Base-by-base conservation (phyloP, 495 filamentous ascomycete species). In the Articulospora tetracladia region DNA sequence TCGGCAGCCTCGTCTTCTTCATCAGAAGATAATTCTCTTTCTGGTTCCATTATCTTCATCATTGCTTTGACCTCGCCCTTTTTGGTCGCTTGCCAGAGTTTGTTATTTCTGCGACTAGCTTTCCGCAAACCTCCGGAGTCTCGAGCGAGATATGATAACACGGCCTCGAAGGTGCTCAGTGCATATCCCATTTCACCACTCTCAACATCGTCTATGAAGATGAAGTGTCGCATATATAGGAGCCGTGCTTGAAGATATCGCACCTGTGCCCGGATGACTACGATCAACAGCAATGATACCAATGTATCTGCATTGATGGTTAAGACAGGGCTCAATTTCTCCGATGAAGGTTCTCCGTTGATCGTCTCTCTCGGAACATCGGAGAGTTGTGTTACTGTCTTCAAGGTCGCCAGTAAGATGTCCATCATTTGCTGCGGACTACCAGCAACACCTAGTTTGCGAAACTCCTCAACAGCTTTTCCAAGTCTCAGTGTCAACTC, bases 111-210 rank as follows among this genome's bases (percentile, higher is more conserved):
- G 50, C 83, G 79, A 71, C 95, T 99, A 12, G 93, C 89, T 67
- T 85, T 86, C 57, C 91, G 83, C 34, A 99, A 72, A 22, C 84
- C 89, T 20, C 85, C 87, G 0, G 92, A 92, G 63, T 96, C 92
- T 25, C 85, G 85, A 22, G 87, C 82, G 19, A 99, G 82, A 72
- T 99, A 97, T 10, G 92, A 89, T 13, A 99, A 75, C 3, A 99
- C 95, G 0, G 91, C 95, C 73, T 99, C 95, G 52, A 97, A 89
- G 0, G 95, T 99, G 69, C 93, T 98, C 30, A 99, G 75, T 6
- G 96, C 92, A 74, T 99, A 99, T 24, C 95, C 95, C 77, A 93
- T 89, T 75, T 99, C 95, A 30, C 95, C 95, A 68, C 86, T 93
- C 57, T 99, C 95, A 13, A 98, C 92, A 77, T 98, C 95, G 62